Percentiles rank a stretch among this genome's conserved stretches.
phyloP scores from a whole-genome alignment of 2,329 filamentous ascomycete species.

The Davidsoniella australis region DNA sequence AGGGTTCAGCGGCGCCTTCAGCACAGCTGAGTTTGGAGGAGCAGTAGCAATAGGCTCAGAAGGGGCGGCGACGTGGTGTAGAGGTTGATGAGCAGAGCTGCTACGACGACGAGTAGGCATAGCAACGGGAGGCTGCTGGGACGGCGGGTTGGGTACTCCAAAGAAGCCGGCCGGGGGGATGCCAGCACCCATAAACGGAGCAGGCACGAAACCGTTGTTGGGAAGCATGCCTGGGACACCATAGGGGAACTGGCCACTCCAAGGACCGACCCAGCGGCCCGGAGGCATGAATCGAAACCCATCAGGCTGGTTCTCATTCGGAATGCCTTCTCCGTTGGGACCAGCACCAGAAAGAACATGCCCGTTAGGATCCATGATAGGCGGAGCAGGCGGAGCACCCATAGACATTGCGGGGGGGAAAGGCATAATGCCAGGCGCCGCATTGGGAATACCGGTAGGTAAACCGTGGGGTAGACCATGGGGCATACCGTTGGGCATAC shows the following conservation, averaged over 20 bases:
- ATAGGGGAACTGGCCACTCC: constrained; percentile 12
- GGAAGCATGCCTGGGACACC: constrained; percentile 8
- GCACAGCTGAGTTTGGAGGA: not conserved
- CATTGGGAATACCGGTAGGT: too few species aligned
- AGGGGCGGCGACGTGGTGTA: not conserved
- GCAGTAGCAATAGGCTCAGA: not conserved
- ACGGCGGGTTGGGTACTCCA: constrained; percentile 2
- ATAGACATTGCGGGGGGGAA: too few species aligned
- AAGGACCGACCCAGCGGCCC: constrained; percentile 10
- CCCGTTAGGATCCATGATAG: not conserved
- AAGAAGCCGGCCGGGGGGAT: constrained; percentile 5
- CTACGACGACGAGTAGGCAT: constrained; percentile 4
- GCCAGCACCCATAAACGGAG: constrained; percentile 7
- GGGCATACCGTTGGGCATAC: not conserved
- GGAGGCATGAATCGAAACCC: constrained; percentile 6
- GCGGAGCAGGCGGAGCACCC: not conserved
- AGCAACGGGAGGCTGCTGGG: not conserved
- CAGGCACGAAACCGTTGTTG: constrained; percentile 3
- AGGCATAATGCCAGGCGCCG: too few species aligned
- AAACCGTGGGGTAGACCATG: too few species aligned
- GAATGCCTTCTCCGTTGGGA: not conserved
- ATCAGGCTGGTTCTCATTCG: constrained; percentile 2
- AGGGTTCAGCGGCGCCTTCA: constrained; percentile 19
- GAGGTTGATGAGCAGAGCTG: not conserved
- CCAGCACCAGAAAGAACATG: not conserved